Percentiles rank a stretch among this genome's conserved stretches.
phyloP scores from a whole-genome alignment of 306 rosid species.

The Astragalus glycyphyllos region DNA sequence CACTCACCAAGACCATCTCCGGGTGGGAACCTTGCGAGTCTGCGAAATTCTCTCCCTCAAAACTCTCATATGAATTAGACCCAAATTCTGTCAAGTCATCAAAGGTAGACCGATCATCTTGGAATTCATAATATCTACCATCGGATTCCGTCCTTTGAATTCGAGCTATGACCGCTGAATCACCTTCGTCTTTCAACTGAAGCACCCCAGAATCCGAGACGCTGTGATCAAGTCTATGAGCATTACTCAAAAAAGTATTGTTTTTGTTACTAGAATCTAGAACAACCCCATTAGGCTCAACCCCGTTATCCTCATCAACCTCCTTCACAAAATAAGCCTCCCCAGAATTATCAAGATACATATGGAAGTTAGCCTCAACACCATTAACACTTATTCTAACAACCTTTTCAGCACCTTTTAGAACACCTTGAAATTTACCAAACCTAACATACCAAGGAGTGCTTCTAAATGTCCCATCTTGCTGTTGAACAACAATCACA shows the following conservation, averaged over 20 bases:
- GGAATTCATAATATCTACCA: constrained; percentile 72
- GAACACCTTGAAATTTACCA: constrained; percentile 98
- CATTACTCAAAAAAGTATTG: constrained; percentile 36
- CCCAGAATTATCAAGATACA: constrained; percentile 93
- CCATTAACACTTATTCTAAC: constrained; percentile 82
- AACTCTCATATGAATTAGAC: constrained; percentile 58
- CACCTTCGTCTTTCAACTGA: constrained; percentile 50
- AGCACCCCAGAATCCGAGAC: constrained; percentile 67
- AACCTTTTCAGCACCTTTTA: constrained; percentile 85
- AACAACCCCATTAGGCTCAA: constrained; percentile 48
- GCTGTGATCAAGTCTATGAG: constrained; percentile 66
- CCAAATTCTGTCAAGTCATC: constrained; percentile 71
- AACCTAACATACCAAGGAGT: constrained; percentile 96
- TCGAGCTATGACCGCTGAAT: constrained; percentile 36
- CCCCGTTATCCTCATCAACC: constrained; percentile 56
- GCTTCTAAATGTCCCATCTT: constrained; percentile 88
- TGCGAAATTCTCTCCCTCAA: constrained; percentile 59
- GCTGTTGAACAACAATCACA: constrained; percentile 94
- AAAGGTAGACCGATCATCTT: constrained; percentile 71
- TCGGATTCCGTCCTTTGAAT: constrained; percentile 68
- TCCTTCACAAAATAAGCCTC: constrained; percentile 92
- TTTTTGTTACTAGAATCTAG: constrained; percentile 44
- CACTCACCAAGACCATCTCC: constrained; percentile 90
- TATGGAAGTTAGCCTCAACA: constrained; percentile 79
- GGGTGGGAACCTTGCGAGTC: constrained; percentile 70